Evolutionary conservation across 2,329 filamentous ascomycete genomes (phyloP).

Genomic region (Cordyceps pruinosa): DNA sequence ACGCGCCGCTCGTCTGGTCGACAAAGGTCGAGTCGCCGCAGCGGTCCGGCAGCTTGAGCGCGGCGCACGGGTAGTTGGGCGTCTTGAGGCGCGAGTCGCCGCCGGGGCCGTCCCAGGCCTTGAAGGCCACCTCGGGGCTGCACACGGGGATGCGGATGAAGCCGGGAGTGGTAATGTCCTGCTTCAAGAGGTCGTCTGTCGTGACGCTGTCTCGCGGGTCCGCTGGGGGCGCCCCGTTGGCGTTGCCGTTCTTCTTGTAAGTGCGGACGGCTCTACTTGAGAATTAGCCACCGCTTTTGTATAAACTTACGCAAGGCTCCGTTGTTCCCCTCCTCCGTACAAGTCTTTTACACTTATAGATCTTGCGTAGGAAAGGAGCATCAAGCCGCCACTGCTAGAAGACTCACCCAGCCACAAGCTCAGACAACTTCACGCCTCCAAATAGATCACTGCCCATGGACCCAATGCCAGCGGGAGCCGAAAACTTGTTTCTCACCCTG

Average conservation of each 20-base stretch:
- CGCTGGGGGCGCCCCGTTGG: background rate
- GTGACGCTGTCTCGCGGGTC: background rate
- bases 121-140: background rate
- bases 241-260: background rate
- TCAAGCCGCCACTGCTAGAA: background rate
- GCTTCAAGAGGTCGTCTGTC: background rate
- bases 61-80: conserved; percentile 29
- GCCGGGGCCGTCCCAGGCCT: background rate
- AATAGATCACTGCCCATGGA: background rate
- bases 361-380: background rate
- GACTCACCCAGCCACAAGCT: background rate
- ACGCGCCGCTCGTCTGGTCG: background rate
- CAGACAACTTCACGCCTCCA: background rate
- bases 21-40: conserved; percentile 27
- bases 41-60: conserved; percentile 17
- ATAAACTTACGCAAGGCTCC: background rate
- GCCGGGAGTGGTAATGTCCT: background rate
- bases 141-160: conserved; percentile 1
- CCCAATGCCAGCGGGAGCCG: background rate
- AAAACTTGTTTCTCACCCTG: background rate
- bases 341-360: background rate
- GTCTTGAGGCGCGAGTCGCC: background rate
- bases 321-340: background rate
- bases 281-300: background rate
- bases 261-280: background rate